Conservation (phyloP, 352 stramenopile genomes). For the Phytophthora sansomeana region DNA sequence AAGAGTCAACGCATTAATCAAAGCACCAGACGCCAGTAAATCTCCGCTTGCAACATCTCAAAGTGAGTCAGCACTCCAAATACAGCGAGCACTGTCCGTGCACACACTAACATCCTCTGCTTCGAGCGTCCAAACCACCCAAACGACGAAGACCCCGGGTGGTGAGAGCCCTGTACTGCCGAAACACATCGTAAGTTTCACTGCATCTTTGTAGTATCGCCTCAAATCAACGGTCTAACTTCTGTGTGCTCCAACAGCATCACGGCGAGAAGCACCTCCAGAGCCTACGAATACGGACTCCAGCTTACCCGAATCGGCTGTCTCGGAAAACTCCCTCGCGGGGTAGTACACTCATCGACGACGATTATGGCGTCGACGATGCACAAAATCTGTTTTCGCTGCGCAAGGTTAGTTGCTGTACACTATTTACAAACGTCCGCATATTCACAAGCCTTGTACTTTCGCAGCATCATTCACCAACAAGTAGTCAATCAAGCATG, state of each 20-base stretch:
- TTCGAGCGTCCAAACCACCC: background rate
- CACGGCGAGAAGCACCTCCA: conserved; percentile 41
- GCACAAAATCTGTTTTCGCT: conserved; percentile 36
- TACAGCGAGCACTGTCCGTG: background rate
- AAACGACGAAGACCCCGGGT: background rate
- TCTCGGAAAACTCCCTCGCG: conserved; percentile 34
- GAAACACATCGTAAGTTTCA: conserved; percentile 36
- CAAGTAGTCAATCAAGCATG: conserved; percentile 27
- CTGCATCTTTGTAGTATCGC: background rate
- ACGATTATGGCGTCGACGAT: conserved; percentile 9
- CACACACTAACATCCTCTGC: background rate
- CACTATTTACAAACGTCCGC: background rate
- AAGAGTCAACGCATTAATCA: conserved; percentile 8
- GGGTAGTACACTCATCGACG: conserved; percentile 11
- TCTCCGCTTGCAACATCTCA: conserved; percentile 1
- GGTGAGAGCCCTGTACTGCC: conserved; percentile 25
- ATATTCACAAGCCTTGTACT: conserved; percentile 2
- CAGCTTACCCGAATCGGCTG: conserved; percentile 34
- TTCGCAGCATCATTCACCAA: background rate
- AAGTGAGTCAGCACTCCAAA: conserved; percentile 21
- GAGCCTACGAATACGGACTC: conserved; percentile 46
- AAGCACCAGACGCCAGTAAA: conserved; percentile 1
- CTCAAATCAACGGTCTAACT: no score
- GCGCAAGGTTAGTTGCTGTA: conserved; percentile 32
- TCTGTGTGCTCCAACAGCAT: conserved; percentile 30